Base-by-base conservation (phyloP, 2,329 filamentous ascomycete species). In the Colletotrichum phormii region DNA sequence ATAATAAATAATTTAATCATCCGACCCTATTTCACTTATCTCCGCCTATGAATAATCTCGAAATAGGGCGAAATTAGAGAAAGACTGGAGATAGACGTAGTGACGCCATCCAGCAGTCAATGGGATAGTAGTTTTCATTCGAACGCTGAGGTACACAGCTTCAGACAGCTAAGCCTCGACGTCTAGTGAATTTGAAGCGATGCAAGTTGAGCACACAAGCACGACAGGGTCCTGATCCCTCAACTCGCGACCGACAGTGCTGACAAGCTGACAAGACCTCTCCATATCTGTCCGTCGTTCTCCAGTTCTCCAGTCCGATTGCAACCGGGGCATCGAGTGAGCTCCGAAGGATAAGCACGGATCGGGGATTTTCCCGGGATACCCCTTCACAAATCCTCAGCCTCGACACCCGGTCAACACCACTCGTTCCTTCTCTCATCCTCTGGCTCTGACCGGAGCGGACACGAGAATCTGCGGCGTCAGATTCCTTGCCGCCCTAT, bases 291-390 rank as follows among this genome's bases (percentile, higher is more conserved):
- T 33, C 53, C 15, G 42, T 15, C 24, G 37, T 26, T 59, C 64
- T 26, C 65, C 35, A 70, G 55, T 65, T 59, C 64, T 26, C 65
- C 35, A 70, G 55, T 65, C 66, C 70, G 54, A 61, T 9, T 64
- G 35, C 35, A 49, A 70, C 66, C 35, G 29, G n/a, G 9, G 24
- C 63, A 49, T 69, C 35, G 24, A 24, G 46, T 60, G n/a, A 31
- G 53, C 59, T 68, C 18, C 58, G 18, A 33, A 11, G n/a, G 35
- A 15, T 64, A 29, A 55, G 46, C 22, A 42, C 35, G 26, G 35
- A 55, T 72, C 59, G 66, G 55, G 70, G 60, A 42, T 64, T 24
- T 64, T 13, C 54, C 65, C 26, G 13, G 31, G n/a, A 55, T 22
- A 29, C 9, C 22, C 22, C 24, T 8, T 46, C 49, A 37, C 26